phyloP scores from a whole-genome alignment of 2,329 filamentous ascomycete genomes.

The Cercospora zeina region DNA sequence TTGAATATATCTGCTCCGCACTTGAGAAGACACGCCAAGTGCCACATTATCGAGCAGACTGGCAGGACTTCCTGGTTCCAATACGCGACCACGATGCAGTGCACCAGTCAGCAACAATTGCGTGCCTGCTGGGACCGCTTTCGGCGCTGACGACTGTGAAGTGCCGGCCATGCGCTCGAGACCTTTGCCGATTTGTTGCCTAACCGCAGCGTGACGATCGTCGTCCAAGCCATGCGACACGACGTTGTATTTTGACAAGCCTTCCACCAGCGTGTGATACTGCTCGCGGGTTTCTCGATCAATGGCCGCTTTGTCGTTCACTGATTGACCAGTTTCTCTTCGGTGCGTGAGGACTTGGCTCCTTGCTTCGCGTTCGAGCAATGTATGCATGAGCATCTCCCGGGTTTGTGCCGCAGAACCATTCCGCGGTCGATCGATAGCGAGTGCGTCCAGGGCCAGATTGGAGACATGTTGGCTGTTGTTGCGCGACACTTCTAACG shows the following conservation, averaged over 20 bases:
- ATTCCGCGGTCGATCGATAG: constrained; percentile 18
- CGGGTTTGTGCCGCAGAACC: constrained; percentile 15
- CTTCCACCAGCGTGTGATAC: constrained; percentile 44
- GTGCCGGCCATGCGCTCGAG: constrained; percentile 34
- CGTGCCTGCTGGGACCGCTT: constrained; percentile 22
- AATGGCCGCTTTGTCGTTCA: constrained; percentile 41
- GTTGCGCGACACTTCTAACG: constrained; percentile 18
- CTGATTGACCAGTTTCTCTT: constrained; percentile 7
- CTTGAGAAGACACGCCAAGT: constrained; percentile 30
- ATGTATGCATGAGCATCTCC: constrained; percentile 48
- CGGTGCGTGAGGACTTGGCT: constrained; percentile 43
- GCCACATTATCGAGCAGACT: constrained; percentile 22
- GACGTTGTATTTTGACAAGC: constrained; percentile 42
- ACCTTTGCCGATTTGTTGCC: constrained; percentile 43
- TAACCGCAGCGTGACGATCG: constrained; percentile 39
- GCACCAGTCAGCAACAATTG: constrained; percentile 29
- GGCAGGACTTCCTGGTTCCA: constrained; percentile 17
- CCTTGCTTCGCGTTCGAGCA: constrained; percentile 49
- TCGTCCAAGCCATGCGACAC: constrained; percentile 43
- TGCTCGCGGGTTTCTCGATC: constrained; percentile 41
- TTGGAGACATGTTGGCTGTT: constrained; percentile 13
- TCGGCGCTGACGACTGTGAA: constrained; percentile 10
- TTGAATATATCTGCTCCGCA: constrained; percentile 49
- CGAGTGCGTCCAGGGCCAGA: constrained; percentile 13
- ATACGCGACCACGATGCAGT: not conserved